phyloP scores from a whole-genome alignment of 2,329 filamentous ascomycete species.

The Xylariaceae sp. region DNA sequence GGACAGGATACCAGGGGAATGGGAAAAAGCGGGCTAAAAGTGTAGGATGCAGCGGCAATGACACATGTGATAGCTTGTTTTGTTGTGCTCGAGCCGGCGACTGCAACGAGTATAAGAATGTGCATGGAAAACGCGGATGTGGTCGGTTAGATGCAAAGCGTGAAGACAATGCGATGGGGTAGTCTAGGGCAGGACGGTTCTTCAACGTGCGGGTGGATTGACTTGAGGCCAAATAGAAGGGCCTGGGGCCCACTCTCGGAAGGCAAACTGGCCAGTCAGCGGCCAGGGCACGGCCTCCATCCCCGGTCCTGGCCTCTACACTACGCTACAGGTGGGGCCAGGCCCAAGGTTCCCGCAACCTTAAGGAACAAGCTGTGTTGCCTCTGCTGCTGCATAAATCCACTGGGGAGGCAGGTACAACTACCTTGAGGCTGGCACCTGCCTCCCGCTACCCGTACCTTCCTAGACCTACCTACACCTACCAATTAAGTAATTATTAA shows the following conservation, averaged over 20 bases:
- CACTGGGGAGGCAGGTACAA: neutral
- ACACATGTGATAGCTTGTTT: slow-evolving; percentile 32
- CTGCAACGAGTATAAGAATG: slow-evolving; percentile 63
- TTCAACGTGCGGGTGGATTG: slow-evolving; percentile 29
- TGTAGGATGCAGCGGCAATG: slow-evolving; percentile 19
- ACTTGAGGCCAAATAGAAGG: slow-evolving; percentile 28
- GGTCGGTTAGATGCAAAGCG: slow-evolving; percentile 19
- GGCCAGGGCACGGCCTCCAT: slow-evolving; percentile 23
- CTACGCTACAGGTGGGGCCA: slow-evolving; percentile 12
- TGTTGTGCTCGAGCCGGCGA: slow-evolving; percentile 42
- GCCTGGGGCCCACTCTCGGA: slow-evolving; percentile 23
- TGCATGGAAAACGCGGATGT: slow-evolving; percentile 34
- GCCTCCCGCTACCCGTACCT: neutral
- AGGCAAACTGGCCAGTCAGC: slow-evolving; percentile 24
- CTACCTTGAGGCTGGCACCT: neutral
- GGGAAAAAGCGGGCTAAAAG: slow-evolving; percentile 19
- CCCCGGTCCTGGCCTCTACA: slow-evolving; percentile 28
- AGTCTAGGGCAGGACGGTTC: slow-evolving; percentile 22
- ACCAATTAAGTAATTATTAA: neutral
- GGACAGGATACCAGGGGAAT: slow-evolving; percentile 15
- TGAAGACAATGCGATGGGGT: slow-evolving; percentile 27
- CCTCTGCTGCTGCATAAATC: slow-evolving; percentile 2
- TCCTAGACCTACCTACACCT: slow-evolving; percentile 1
- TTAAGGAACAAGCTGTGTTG: slow-evolving; percentile 13
- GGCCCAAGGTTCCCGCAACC: slow-evolving; percentile 22